Evolutionary conservation across 192 early-diverging fungal genomes (phyloP), one percentile per base, ranked within the genome.

Genomic region (Spinellus fusiger): DNA sequence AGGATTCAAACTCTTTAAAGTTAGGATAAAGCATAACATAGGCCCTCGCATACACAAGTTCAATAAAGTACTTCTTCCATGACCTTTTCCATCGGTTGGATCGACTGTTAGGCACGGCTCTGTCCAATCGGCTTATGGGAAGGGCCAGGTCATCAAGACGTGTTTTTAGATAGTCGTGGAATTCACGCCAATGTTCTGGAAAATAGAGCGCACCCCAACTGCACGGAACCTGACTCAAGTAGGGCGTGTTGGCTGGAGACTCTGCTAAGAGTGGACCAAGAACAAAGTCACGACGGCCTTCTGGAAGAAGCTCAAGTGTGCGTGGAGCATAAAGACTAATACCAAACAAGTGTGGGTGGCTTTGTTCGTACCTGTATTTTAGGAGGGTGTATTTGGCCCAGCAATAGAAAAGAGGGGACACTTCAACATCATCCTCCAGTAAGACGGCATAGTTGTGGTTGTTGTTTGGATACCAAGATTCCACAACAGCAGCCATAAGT

Each of bases 21-120:
- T 84, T 84, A 13, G 83, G 83, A 63, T 84, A 84, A 1, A 84
- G 65, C 83, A 84, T 84, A 0, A 80, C 76, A 33, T 84, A 84
- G 13, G 73, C 82, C 25, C 82, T 76, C 61, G 81, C 65, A 54
- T 84, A 84, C n/a, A 77, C 73, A 57, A 84, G 65, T 38, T 84
- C 80, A 34, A 84, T 81, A 57, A 81, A 77, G 46, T 73, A 76
- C 31, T 75, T 73, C 49, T 81, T 84, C 77, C 80, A 81, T 5
- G 82, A 84, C n/a, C 72, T 80, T 27, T 67, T 76, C 82, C 82
- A 84, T 0, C 65, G 48, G 37, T 80, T 74, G 18, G 82, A 81
- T 38, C 77, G 61, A 26, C 68, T 65, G 32, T 73, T 68, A 8
- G 82, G 82, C 20, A 84, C 73, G 9, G 68, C 64, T 0, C 79